phyloP scores from a whole-genome alignment of 768 basidiomycete genomes.

The Auriscalpium microsporum region DNA sequence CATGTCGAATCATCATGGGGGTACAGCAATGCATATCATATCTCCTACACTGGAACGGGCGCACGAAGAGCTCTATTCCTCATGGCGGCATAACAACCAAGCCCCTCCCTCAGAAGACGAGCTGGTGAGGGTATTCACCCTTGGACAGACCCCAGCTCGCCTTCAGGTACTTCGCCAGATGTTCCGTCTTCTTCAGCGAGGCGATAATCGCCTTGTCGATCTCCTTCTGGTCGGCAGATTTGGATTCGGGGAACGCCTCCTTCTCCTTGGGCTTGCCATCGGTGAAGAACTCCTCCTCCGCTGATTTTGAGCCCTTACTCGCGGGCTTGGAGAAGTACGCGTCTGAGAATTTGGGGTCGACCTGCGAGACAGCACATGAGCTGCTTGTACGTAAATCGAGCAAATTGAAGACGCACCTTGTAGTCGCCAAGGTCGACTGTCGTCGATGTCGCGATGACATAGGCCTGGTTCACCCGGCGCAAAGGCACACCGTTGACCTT shows the following conservation, averaged over 20 bases:
- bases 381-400: slow-evolving; percentile 66
- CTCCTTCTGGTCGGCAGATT: slow-evolving; percentile 86
- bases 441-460: slow-evolving; percentile 97
- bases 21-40: slow-evolving; percentile 15
- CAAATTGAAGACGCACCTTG: slow-evolving; percentile 42
- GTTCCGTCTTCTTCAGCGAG: slow-evolving; percentile 84
- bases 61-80: neutral
- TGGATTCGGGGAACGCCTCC: slow-evolving; percentile 77
- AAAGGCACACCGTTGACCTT: slow-evolving; percentile 98
- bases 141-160: slow-evolving; percentile 91
- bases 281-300: slow-evolving; percentile 96
- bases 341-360: slow-evolving; percentile 88
- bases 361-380: slow-evolving; percentile 53
- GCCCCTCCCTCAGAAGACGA: slow-evolving; percentile 59
- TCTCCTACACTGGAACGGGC: neutral
- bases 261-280: slow-evolving; percentile 89
- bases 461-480: slow-evolving; percentile 96
- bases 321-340: slow-evolving; percentile 84
- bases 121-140: slow-evolving; percentile 93
- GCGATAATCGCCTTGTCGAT: slow-evolving; percentile 73
- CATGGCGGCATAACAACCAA: neutral
- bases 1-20: slow-evolving; percentile 5
- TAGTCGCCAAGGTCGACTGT: slow-evolving; percentile 73
- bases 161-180: slow-evolving; percentile 88
- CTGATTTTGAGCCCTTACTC: slow-evolving; percentile 61